Evolutionary conservation across 345 rosid genomes (phyloP).

Genomic region (Erucastrum elatum): DNA sequence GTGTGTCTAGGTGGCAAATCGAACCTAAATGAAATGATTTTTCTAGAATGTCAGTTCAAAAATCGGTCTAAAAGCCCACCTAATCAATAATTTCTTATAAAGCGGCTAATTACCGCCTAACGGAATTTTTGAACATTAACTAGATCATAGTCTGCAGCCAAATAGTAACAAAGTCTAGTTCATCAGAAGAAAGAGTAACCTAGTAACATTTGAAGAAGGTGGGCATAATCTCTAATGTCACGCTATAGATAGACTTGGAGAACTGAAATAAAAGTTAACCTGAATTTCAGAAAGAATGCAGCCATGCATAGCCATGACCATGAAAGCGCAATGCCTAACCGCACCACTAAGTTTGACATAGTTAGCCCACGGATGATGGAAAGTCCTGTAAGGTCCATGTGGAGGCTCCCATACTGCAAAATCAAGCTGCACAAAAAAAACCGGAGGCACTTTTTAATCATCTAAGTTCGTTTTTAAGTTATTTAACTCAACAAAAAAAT

Average conservation of each 20-base stretch:
- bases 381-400: neutral
- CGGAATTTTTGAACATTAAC: too few relatives aligned
- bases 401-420: conserved; percentile 1
- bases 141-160: neutral
- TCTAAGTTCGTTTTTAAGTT: neutral
- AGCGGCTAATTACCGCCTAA: too few relatives aligned
- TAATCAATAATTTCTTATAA: too few relatives aligned
- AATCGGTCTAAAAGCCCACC: too few relatives aligned
- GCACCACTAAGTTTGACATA: neutral
- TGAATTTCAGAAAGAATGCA: conserved; percentile 44
- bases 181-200: neutral
- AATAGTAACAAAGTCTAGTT: neutral
- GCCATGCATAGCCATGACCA: neutral
- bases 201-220: conserved; percentile 9
- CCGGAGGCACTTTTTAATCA: neutral
- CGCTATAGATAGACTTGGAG: neutral
- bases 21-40: too few relatives aligned
- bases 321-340: neutral
- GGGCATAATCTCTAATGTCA: neutral
- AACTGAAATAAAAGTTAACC: conserved; percentile 44
- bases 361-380: neutral
- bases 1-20: too few relatives aligned
- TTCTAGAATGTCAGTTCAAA: too few relatives aligned
- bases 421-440: conserved; percentile 19
- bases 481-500: neutral